phyloP scores from a whole-genome alignment of 441 rosid genomes.

The Pelargonium myrrhifolium region DNA sequence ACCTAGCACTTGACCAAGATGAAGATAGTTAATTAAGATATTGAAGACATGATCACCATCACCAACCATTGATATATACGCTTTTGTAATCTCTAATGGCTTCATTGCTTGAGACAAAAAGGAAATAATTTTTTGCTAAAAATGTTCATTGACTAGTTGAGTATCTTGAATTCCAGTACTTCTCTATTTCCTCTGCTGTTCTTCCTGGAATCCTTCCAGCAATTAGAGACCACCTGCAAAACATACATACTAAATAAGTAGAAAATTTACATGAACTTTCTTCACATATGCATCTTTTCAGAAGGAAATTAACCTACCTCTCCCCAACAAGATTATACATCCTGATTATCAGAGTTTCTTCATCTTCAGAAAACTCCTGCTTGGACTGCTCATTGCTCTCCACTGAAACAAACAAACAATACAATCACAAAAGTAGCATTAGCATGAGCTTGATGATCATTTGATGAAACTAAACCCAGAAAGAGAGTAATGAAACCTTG shows the following conservation, averaged over 20 bases:
- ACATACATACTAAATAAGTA: too few species aligned
- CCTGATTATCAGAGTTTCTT: conserved; percentile 34
- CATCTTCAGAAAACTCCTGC: conserved; percentile 33
- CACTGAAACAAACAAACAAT: conserved; percentile 10
- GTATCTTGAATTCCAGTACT: conserved; percentile 26
- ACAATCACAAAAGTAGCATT: neutral
- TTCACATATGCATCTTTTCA: too few species aligned
- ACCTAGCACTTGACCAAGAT: too few species aligned
- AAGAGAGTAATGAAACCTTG: neutral
- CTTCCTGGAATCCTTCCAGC: conserved; percentile 33
- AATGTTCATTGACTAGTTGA: conserved; percentile 20
- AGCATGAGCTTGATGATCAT: neutral
- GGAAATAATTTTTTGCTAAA: neutral
- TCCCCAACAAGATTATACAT: conserved; percentile 39
- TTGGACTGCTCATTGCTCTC: conserved; percentile 24
- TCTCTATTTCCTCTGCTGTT: conserved; percentile 30
- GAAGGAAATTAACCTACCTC: conserved; percentile 13
- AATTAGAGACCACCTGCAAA: conserved; percentile 18
- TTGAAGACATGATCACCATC: too few species aligned
- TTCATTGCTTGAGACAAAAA: too few species aligned
- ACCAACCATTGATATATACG: too few species aligned
- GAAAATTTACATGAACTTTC: too few species aligned
- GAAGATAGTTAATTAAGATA: too few species aligned
- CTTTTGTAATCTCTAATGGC: too few species aligned
- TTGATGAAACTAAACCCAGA: neutral